Percentiles rank a stretch among this genome's conserved stretches.
These are phyloP conservation scores for Zizania latifolia DNA, from an alignment of 176 grass and related monocot species.

Conservation along the genomic window DNA sequence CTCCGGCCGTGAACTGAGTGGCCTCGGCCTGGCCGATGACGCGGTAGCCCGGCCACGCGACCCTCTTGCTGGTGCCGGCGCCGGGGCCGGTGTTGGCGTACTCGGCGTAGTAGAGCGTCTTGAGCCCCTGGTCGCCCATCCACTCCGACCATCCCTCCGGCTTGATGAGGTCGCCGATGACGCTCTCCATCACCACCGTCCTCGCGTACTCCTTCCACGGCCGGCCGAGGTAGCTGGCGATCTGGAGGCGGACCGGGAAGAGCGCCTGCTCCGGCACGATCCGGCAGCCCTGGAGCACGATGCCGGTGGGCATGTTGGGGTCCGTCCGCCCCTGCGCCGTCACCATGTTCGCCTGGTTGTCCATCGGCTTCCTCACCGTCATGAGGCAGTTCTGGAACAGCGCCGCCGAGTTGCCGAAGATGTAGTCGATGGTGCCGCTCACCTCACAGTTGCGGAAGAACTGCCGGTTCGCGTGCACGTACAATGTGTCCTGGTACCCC, in stretches of 20 bases:
- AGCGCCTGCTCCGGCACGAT: conserved; percentile 67
- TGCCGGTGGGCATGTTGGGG: conserved; percentile 60
- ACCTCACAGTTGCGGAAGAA: conserved; percentile 88
- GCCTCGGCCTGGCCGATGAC: conserved; percentile 68
- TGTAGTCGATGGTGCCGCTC: conserved; percentile 72
- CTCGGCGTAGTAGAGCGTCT: conserved; percentile 86
- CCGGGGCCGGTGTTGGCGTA: conserved; percentile 73
- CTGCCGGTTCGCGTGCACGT: conserved; percentile 62
- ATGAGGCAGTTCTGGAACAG: conserved; percentile 85
- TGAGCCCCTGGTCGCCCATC: conserved; percentile 45
- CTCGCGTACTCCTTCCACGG: conserved; percentile 71
- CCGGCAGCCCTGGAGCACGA: conserved; percentile 67
- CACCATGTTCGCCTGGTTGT: conserved; percentile 56
- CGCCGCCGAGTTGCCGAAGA: conserved; percentile 76
- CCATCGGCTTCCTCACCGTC: conserved; percentile 65
- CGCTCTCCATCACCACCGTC: conserved; percentile 75
- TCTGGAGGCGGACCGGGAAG: conserved; percentile 31
- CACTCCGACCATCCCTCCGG: conserved; percentile 64
- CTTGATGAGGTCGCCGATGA: conserved; percentile 66
- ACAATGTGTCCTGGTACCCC: conserved; percentile 83
- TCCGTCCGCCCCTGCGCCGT: conserved; percentile 73
- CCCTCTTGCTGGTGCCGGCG: conserved; percentile 58
- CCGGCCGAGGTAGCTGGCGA: conserved; percentile 72
- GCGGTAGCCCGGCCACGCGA: conserved; percentile 55
- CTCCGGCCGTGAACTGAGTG: conserved; percentile 45